A percentile compares a stretch with the other conserved stretches of the same genome.
Evolutionary conservation across 495 filamentous ascomycete genomes (phyloP).

Genomic region (Talaromyces ruber): DNA sequence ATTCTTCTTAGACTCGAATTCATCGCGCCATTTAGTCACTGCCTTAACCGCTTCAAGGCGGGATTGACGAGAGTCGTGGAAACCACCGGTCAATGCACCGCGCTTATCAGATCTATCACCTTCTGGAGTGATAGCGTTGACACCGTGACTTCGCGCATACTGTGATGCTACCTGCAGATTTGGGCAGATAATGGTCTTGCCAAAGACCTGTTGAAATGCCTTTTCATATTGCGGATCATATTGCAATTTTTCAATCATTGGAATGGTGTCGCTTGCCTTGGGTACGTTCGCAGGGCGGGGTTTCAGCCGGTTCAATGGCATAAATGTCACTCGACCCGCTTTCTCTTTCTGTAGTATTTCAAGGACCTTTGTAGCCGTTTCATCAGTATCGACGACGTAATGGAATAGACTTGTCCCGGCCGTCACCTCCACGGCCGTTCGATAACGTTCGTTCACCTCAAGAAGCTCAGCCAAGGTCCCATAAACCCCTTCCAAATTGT

Average conservation of each 20-base stretch:
- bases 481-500: constrained; percentile 78
- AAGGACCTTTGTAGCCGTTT: constrained; percentile 73
- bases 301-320: constrained; percentile 78
- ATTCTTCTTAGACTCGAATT: constrained; percentile 57
- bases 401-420: constrained; percentile 92
- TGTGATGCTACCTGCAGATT: constrained; percentile 77
- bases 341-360: constrained; percentile 71
- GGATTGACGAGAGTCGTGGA: constrained; percentile 72
- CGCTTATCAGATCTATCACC: constrained; percentile 91
- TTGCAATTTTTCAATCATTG: constrained; percentile 77
- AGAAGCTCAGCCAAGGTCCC: constrained; percentile 89
- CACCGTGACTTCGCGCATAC: constrained; percentile 81
- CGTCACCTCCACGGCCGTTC: constrained; percentile 84
- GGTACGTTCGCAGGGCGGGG: constrained; percentile 65
- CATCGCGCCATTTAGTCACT: constrained; percentile 64
- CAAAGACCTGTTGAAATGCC: constrained; percentile 90
- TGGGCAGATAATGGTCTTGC: constrained; percentile 89
- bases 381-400: constrained; percentile 89
- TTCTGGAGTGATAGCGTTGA: constrained; percentile 88
- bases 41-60: constrained; percentile 74
- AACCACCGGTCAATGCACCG: constrained; percentile 91
- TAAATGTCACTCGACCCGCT: constrained; percentile 86
- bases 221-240: constrained; percentile 70
- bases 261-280: constrained; percentile 74
- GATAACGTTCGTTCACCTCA: constrained; percentile 74